These are phyloP conservation scores for Penicillium bialowiezense DNA, from an alignment of 495 filamentous ascomycete genomes.

Conservation along the genomic window DNA sequence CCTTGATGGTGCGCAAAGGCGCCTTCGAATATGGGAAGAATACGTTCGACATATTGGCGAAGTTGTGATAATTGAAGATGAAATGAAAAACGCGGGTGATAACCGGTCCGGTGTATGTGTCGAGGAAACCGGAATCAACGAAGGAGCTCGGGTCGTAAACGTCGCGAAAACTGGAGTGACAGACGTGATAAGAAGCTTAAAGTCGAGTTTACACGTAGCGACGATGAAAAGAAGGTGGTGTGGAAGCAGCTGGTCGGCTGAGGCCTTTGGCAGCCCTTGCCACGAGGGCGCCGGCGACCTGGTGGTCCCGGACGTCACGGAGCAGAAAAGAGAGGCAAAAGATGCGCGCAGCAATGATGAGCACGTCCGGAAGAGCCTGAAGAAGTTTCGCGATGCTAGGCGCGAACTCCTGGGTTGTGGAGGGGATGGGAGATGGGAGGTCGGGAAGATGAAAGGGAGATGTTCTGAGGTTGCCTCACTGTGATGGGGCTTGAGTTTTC, in stretches of 20 bases:
- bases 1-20: constrained; percentile 90
- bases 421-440: constrained; percentile 31
- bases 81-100: constrained; percentile 4
- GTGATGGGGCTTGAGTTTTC: constrained; percentile 49
- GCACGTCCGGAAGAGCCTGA: constrained; percentile 23
- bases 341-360: constrained; percentile 18
- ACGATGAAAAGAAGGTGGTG: constrained; percentile 35
- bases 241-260: constrained; percentile 44
- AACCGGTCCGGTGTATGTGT: constrained; percentile 5
- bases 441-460: constrained; percentile 44
- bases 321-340: constrained; percentile 33
- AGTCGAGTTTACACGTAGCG: constrained; percentile 24
- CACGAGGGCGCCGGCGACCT: constrained; percentile 53
- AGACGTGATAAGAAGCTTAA: constrained; percentile 10
- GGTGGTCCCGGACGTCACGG: constrained; percentile 39
- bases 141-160: constrained; percentile 14
- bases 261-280: constrained; percentile 54
- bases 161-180: constrained; percentile 22
- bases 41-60: constrained; percentile 83
- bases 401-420: constrained; percentile 39
- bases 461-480: constrained; percentile 41
- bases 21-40: constrained; percentile 90
- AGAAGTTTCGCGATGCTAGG: constrained; percentile 43
- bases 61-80: constrained; percentile 16
- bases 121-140: constrained; percentile 12